A percentile compares a stretch with the other conserved stretches of the same genome.
These are phyloP conservation scores for Rachicladosporium sp. DNA, from an alignment of 2,329 filamentous ascomycete genomes.

Conservation along the genomic window DNA sequence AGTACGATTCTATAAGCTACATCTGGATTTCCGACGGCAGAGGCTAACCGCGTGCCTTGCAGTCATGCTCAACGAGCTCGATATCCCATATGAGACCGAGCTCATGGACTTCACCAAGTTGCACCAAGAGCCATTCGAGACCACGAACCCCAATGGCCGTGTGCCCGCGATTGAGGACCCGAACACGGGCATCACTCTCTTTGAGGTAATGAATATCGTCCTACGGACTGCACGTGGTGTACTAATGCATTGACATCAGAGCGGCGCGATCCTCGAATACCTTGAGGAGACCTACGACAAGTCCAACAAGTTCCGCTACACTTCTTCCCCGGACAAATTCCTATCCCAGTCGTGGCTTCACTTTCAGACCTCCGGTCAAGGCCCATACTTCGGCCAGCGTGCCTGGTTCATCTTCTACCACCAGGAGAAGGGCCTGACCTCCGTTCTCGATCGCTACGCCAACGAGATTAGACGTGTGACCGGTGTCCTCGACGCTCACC, in stretches of 20 bases:
- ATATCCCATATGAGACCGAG: constrained; percentile 27
- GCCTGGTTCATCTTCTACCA: constrained; percentile 33
- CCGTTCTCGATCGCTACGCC: constrained; percentile 33
- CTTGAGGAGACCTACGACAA: constrained; percentile 19
- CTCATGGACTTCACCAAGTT: constrained; percentile 20
- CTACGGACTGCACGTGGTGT: constrained; percentile 35
- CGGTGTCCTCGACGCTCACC: constrained; percentile 31
- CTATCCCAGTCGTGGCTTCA: constrained; percentile 37
- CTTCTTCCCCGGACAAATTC: constrained; percentile 21
- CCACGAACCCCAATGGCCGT: constrained; percentile 34
- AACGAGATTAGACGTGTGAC: constrained; percentile 33
- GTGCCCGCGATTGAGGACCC: constrained; percentile 34
- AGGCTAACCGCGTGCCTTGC: too few relatives aligned
- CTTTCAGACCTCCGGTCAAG: constrained; percentile 30
- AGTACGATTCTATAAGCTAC: too few relatives aligned
- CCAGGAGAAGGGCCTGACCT: constrained; percentile 26
- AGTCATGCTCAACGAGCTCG: constrained; percentile 33
- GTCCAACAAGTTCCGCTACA: constrained; percentile 16
- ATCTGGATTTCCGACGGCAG: too few relatives aligned
- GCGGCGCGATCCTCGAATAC: constrained; percentile 16
- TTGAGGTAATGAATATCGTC: constrained; percentile 40
- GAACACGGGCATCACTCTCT: constrained; percentile 34
- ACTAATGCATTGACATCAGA: constrained; percentile 27
- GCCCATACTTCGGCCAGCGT: constrained; percentile 28
- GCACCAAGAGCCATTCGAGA: constrained; percentile 21